A percentile compares a stretch with the other conserved stretches of the same genome.
Evolutionary conservation across 2,329 filamentous ascomycete species (phyloP).

Genomic region (Pseudogymnoascus sp.): DNA sequence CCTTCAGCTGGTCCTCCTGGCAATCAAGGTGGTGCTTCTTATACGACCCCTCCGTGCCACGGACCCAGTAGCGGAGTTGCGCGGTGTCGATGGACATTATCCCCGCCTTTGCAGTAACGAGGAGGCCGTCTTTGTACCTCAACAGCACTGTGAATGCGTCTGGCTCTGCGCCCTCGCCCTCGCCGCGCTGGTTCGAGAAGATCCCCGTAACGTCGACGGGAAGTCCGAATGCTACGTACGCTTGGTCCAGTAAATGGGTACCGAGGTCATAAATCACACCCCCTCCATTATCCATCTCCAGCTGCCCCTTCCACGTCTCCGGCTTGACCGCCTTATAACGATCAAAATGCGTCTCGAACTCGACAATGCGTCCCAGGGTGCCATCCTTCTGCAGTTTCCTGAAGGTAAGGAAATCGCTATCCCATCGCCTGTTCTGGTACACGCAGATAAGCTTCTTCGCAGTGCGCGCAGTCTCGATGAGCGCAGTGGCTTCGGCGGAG

Average conservation of each 20-base stretch:
- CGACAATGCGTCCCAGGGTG: constrained; percentile 63
- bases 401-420: constrained; percentile 69
- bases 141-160: constrained; percentile 60
- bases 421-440: constrained; percentile 57
- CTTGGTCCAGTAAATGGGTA: constrained; percentile 71
- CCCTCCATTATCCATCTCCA: constrained; percentile 55
- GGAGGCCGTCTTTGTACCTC: constrained; percentile 54
- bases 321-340: constrained; percentile 58
- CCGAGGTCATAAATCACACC: constrained; percentile 69
- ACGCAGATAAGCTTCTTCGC: constrained; percentile 39
- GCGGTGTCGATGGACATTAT: constrained; percentile 62
- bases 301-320: constrained; percentile 59
- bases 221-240: constrained; percentile 62
- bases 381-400: constrained; percentile 54
- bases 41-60: constrained; percentile 68
- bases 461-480: constrained; percentile 40
- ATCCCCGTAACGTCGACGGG: constrained; percentile 62
- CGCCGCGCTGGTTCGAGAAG: constrained; percentile 59
- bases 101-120: constrained; percentile 64
- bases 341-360: constrained; percentile 78
- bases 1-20: constrained; percentile 68
- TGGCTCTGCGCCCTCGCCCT: constrained; percentile 40
- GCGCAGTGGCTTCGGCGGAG: constrained; percentile 57
- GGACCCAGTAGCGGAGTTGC: constrained; percentile 71
- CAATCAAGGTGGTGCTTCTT: constrained; percentile 66